These are phyloP conservation scores for Senna siamea DNA, from an alignment of 306 rosid species.

Conservation along the genomic window DNA sequence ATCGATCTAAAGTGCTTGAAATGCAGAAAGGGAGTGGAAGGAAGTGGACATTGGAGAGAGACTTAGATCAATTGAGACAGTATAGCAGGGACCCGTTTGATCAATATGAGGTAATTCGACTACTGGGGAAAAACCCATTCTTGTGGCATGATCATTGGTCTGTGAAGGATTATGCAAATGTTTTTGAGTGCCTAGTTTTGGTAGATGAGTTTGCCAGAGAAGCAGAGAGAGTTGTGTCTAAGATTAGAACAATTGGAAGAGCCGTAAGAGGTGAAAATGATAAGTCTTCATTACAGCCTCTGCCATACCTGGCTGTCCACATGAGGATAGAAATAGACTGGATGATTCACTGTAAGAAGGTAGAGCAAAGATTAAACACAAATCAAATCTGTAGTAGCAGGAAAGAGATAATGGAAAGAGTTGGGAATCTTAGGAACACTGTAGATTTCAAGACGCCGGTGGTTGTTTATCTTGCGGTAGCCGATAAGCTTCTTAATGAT, in stretches of 20 bases:
- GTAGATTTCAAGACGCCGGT: constrained; percentile 50
- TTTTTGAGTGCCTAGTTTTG: constrained; percentile 81
- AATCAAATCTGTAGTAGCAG: constrained; percentile 80
- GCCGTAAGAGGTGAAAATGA: constrained; percentile 30
- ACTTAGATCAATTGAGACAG: constrained; percentile 70
- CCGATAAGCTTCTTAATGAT: constrained; percentile 76
- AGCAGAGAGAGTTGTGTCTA: constrained; percentile 70
- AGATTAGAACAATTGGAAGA: constrained; percentile 63
- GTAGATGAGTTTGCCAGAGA: constrained; percentile 68
- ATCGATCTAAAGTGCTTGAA: constrained; percentile 55
- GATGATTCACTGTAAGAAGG: constrained; percentile 92
- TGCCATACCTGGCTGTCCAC: constrained; percentile 81
- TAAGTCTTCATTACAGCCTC: constrained; percentile 27
- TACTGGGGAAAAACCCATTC: constrained; percentile 89
- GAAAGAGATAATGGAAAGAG: constrained; percentile 76
- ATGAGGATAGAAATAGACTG: constrained; percentile 96
- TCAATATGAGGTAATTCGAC: constrained; percentile 60
- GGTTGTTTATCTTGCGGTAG: constrained; percentile 78
- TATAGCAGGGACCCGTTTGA: constrained; percentile 54
- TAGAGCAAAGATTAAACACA: constrained; percentile 69
- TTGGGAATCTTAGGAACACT: constrained; percentile 47
- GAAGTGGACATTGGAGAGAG: constrained; percentile 84
- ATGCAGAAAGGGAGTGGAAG: constrained; percentile 93
- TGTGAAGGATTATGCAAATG: constrained; percentile 76
- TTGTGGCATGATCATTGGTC: constrained; percentile 99